These are phyloP conservation scores for Haplosporangium sp. DNA, from an alignment of 371 early-diverging fungal genomes.

Conservation along the genomic window DNA sequence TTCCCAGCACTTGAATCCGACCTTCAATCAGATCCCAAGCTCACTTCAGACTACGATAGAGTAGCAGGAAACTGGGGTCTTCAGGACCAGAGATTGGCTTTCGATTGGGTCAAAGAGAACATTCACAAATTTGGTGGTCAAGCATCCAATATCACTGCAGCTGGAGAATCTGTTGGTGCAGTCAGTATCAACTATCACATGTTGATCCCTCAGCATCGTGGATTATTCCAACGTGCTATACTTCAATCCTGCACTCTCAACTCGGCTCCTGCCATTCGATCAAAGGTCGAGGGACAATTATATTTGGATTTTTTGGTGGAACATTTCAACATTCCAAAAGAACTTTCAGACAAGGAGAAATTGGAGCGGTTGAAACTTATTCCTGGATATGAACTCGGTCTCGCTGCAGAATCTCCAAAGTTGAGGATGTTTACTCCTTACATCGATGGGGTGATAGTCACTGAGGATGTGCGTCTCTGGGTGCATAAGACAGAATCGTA, in stretches of 20 bases:
- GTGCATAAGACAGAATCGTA: constrained; percentile 14
- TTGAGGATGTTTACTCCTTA: constrained; percentile 28
- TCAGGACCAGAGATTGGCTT: constrained; percentile 59
- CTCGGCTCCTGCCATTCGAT: constrained; percentile 24
- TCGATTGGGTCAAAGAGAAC: constrained; percentile 62
- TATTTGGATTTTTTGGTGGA: constrained; percentile 29
- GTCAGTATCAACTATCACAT: constrained; percentile 52
- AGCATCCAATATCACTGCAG: constrained; percentile 56
- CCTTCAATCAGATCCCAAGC: constrained; percentile 10
- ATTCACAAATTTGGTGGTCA: constrained; percentile 64
- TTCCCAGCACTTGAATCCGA: constrained; percentile 46
- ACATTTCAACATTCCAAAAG: constrained; percentile 27
- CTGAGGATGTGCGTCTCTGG: constrained; percentile 20
- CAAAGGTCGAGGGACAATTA: constrained; percentile 16
- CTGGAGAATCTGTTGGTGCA: constrained; percentile 63
- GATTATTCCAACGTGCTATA: constrained; percentile 51
- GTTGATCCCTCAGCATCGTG: constrained; percentile 31
- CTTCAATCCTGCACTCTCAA: constrained; percentile 45
- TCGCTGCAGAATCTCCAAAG: constrained; percentile 8
- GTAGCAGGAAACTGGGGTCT: constrained; percentile 58
- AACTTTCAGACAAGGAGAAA: constrained; percentile 27
- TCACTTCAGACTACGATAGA: constrained; percentile 18
- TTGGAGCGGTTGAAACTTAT: constrained; percentile 13
- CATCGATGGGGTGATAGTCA: constrained; percentile 27
- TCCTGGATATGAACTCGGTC: constrained; percentile 14